phyloP scores from a whole-genome alignment of 768 basidiomycete genomes.

The Boletus barrowsii region DNA sequence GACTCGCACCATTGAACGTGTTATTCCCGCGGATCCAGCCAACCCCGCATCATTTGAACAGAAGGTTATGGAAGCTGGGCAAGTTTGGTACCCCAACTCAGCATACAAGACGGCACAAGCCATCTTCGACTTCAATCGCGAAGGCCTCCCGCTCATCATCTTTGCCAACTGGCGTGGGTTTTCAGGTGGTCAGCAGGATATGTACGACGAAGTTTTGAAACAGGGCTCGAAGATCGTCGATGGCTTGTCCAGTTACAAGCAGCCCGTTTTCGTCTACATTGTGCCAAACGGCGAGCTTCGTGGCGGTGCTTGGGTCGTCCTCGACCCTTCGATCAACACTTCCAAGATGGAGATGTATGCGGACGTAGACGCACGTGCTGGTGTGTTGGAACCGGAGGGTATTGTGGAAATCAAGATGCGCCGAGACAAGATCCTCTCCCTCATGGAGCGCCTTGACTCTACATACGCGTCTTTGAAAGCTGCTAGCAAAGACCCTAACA shows the following conservation, averaged over 20 bases:
- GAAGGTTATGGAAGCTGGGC: slow-evolving; percentile 98
- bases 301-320: slow-evolving; percentile 98
- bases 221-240: slow-evolving; percentile 99
- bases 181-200: slow-evolving; percentile 99
- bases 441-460: slow-evolving; percentile 93
- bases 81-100: slow-evolving; percentile 99
- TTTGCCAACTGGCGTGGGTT: slow-evolving; percentile 99
- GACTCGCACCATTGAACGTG: slow-evolving; percentile 93
- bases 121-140: slow-evolving; percentile 97
- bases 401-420: slow-evolving; percentile 98
- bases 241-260: slow-evolving; percentile 93
- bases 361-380: slow-evolving; percentile 91
- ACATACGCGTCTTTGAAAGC: slow-evolving; percentile 79
- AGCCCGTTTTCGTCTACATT: slow-evolving; percentile 97
- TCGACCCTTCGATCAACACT: slow-evolving; percentile 95
- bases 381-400: slow-evolving; percentile 96
- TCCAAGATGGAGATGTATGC: slow-evolving; percentile 99
- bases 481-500: slow-evolving; percentile 71
- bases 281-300: slow-evolving; percentile 98
- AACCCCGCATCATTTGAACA: slow-evolving; percentile 97
- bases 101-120: slow-evolving; percentile 99
- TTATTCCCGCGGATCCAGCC: slow-evolving; percentile 96
- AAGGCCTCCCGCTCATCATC: slow-evolving; percentile 94
- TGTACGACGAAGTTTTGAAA: slow-evolving; percentile 97
- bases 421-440: slow-evolving; percentile 80